A percentile compares a stretch with the other conserved stretches of the same genome.
phyloP scores from a whole-genome alignment of 2,329 filamentous ascomycete species.

The Scolecobasidium constrictum region DNA sequence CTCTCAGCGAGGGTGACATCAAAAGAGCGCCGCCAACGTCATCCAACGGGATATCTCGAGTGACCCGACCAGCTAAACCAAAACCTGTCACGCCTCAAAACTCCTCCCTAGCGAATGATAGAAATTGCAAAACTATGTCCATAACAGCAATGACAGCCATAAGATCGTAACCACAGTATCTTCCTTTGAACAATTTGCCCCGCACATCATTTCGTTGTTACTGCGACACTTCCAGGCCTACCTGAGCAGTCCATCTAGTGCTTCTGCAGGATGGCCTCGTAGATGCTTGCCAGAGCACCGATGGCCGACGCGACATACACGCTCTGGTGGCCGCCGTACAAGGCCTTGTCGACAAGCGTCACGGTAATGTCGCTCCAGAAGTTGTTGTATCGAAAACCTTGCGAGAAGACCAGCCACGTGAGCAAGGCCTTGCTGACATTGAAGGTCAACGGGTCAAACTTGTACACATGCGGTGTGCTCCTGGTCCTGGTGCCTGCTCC shows the following conservation, averaged over 20 bases:
- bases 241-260: not conserved
- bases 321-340: conserved; percentile 63
- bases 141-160: too few species aligned
- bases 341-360: conserved; percentile 49
- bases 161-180: too few species aligned
- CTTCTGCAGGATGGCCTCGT: conserved; percentile 64
- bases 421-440: conserved; percentile 79
- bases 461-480: conserved; percentile 34
- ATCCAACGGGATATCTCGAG: too few species aligned
- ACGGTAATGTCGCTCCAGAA: conserved; percentile 51
- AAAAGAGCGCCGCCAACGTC: too few species aligned
- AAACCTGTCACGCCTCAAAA: too few species aligned
- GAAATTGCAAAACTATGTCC: too few species aligned
- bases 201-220: too few species aligned
- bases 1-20: too few species aligned
- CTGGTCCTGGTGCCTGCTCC: conserved; percentile 1
- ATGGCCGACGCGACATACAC: conserved; percentile 58
- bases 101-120: too few species aligned
- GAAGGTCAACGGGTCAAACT: conserved; percentile 78
- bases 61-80: too few species aligned
- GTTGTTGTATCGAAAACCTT: conserved; percentile 52
- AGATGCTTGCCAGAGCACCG: conserved; percentile 58
- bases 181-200: too few species aligned
- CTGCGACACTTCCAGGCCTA: too few species aligned
- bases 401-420: conserved; percentile 69